Percentiles rank a stretch among this genome's conserved stretches.
phyloP scores from a whole-genome alignment of 306 rosid species.

The Lotus japonicus region DNA sequence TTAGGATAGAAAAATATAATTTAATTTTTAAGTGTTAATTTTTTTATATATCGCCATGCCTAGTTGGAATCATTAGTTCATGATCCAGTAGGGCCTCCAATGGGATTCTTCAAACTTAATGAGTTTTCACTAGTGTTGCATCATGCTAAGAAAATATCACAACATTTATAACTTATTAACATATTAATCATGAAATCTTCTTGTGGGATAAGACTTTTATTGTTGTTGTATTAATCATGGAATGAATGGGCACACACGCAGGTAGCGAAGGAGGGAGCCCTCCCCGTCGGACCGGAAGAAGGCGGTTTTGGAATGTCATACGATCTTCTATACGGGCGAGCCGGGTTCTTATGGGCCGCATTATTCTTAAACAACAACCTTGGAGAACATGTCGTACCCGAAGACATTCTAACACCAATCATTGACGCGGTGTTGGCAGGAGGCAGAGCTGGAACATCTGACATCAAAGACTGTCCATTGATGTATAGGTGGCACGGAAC shows the following conservation, averaged over 20 bases:
- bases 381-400: constrained; percentile 48
- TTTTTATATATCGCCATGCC: too few species aligned
- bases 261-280: constrained; percentile 76
- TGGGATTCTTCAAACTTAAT: not conserved
- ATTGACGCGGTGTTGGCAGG: constrained; percentile 79
- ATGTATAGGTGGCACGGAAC: constrained; percentile 97
- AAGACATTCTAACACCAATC: constrained; percentile 49
- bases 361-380: constrained; percentile 61
- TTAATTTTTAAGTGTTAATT: too few species aligned
- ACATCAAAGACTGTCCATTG: constrained; percentile 69
- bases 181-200: too few species aligned
- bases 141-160: too few species aligned
- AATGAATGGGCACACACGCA: not conserved
- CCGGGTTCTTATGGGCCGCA: constrained; percentile 86
- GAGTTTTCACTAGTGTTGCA: not conserved
- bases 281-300: constrained; percentile 87
- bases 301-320: constrained; percentile 99
- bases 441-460: constrained; percentile 84
- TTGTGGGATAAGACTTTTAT: too few species aligned
- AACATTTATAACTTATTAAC: too few species aligned
- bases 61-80: not conserved
- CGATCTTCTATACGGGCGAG: constrained; percentile 79
- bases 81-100: not conserved
- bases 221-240: not conserved
- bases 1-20: too few species aligned